These are phyloP conservation scores for Lepidopterella palustris DNA, from an alignment of 495 filamentous ascomycete species.

Conservation along the genomic window DNA sequence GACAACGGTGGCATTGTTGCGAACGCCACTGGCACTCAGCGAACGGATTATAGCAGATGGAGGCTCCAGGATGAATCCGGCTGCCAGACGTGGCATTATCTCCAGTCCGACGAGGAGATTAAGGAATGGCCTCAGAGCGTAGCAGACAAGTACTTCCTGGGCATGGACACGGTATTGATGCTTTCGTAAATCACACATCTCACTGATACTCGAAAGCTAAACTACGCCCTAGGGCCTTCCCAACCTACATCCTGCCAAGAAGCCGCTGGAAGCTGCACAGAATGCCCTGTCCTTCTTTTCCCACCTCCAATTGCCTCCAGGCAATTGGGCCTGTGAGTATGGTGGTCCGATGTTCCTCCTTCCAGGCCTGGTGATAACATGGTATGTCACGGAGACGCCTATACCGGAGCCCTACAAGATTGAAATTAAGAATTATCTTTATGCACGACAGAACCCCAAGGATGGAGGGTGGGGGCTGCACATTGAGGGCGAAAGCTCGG, in stretches of 20 bases:
- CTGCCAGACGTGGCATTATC: conserved; percentile 88
- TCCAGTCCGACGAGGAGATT: conserved; percentile 67
- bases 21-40: conserved; percentile 9
- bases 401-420: conserved; percentile 74
- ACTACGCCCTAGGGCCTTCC: conserved; percentile 57
- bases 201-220: neutral
- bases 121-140: conserved; percentile 76
- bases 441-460: conserved; percentile 73
- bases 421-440: conserved; percentile 92
- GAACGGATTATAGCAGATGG: conserved; percentile 78
- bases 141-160: conserved; percentile 80
- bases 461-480: conserved; percentile 97
- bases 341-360: conserved; percentile 86
- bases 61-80: conserved; percentile 74
- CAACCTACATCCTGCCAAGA: conserved; percentile 59
- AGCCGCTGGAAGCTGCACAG: conserved; percentile 64
- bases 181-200: neutral
- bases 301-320: conserved; percentile 75
- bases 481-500: conserved; percentile 89
- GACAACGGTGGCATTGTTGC: neutral
- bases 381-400: conserved; percentile 83
- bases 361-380: conserved; percentile 77
- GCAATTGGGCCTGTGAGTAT: conserved; percentile 97
- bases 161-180: conserved; percentile 54
- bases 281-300: conserved; percentile 90